Conservation (phyloP, 1,284 basidiomycete genomes). For the Crucibulum parvulum region DNA sequence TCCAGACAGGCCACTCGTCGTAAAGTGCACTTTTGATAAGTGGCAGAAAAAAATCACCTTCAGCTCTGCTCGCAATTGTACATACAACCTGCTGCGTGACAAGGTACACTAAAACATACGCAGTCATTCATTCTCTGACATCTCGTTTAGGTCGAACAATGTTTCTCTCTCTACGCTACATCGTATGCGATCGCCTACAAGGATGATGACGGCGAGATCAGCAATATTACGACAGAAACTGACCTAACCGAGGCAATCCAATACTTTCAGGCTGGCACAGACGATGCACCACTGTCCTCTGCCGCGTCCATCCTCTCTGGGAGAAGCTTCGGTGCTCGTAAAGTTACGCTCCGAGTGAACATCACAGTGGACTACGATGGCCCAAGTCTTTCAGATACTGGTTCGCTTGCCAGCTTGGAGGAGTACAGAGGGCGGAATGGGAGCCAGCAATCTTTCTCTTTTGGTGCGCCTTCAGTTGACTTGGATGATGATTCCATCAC, state of each 20-base stretch:
- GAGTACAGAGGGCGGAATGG: slow-evolving; percentile 69
- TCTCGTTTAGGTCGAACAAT: slow-evolving; percentile 74
- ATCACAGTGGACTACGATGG: slow-evolving; percentile 89
- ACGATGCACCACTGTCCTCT: slow-evolving; percentile 74
- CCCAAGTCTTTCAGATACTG: slow-evolving; percentile 88
- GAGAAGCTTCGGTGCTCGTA: slow-evolving; percentile 67
- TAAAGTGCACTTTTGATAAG: slow-evolving; percentile 82
- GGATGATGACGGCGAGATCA: slow-evolving; percentile 83
- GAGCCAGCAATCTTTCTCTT: slow-evolving; percentile 64
- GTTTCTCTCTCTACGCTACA: slow-evolving; percentile 76
- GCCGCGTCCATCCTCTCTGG: slow-evolving; percentile 77
- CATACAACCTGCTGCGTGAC: slow-evolving; percentile 71
- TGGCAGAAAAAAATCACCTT: slow-evolving; percentile 80
- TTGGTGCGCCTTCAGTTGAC: slow-evolving; percentile 47
- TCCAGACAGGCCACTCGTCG: slow-evolving; percentile 48
- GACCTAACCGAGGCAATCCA: slow-evolving; percentile 87
- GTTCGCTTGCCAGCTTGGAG: slow-evolving; percentile 78
- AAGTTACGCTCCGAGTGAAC: slow-evolving; percentile 78
- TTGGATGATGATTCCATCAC: slow-evolving; percentile 76
- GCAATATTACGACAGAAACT: slow-evolving; percentile 67
- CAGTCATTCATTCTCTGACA: slow-evolving; percentile 3
- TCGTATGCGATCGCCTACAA: slow-evolving; percentile 81
- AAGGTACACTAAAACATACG: slow-evolving; percentile 53
- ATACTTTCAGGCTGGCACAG: slow-evolving; percentile 77
- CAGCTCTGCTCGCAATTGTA: slow-evolving; percentile 77